These are phyloP conservation scores for Lasiodiplodia gonubiensis DNA, from an alignment of 2,329 filamentous ascomycete genomes.

Conservation along the genomic window DNA sequence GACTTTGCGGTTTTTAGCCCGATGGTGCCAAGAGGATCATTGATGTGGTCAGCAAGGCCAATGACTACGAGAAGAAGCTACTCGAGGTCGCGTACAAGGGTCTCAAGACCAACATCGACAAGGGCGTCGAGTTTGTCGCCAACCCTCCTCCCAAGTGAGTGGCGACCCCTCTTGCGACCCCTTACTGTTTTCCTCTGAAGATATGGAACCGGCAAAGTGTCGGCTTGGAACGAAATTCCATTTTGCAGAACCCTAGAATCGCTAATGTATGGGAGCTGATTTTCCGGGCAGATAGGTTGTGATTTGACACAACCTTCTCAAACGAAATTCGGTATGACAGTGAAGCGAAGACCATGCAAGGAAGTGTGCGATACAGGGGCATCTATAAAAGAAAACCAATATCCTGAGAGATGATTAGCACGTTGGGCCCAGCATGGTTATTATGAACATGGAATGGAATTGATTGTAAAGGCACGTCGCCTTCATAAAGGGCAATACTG, in stretches of 20 bases:
- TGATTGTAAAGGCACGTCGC: slow-evolving; percentile 4
- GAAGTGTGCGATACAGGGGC: neutral
- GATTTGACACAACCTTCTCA: slow-evolving; percentile 18
- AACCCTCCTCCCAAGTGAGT: slow-evolving; percentile 67
- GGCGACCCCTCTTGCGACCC: slow-evolving; percentile 17
- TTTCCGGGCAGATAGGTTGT: slow-evolving; percentile 29
- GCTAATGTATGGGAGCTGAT: slow-evolving; percentile 30
- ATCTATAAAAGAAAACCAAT: neutral
- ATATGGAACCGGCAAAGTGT: neutral
- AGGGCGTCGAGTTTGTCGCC: slow-evolving; percentile 89
- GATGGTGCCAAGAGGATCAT: slow-evolving; percentile 84
- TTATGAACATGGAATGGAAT: slow-evolving; percentile 22
- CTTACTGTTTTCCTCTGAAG: neutral
- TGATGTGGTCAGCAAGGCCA: slow-evolving; percentile 78
- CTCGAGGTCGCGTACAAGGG: slow-evolving; percentile 76
- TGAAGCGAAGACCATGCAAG: neutral
- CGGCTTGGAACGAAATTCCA: neutral
- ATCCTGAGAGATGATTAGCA: slow-evolving; percentile 16
- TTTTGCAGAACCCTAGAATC: slow-evolving; percentile 6
- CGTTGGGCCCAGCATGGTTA: neutral
- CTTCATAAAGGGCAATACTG: neutral
- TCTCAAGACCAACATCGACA: slow-evolving; percentile 90
- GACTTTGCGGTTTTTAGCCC: slow-evolving; percentile 59
- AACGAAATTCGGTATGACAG: slow-evolving; percentile 15
- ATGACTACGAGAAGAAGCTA: slow-evolving; percentile 87